Base-by-base conservation (phyloP, 495 filamentous ascomycete genomes). In the Cladorrhinum samala region DNA sequence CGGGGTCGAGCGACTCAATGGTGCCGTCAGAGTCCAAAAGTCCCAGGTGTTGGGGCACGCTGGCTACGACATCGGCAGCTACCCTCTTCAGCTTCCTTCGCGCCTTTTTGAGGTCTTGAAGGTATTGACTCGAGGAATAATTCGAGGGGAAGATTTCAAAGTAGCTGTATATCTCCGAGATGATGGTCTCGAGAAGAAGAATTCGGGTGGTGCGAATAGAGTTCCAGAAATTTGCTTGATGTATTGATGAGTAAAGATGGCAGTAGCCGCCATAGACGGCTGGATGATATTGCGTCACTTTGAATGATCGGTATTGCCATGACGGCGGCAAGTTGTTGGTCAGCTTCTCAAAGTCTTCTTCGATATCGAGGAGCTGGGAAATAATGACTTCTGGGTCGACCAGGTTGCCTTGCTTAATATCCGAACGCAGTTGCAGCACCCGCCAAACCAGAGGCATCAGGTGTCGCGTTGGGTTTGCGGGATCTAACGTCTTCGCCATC, bases 181-280 rank as follows among this genome's bases (percentile, higher is more conserved):
- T 52, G 13, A 83, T 77, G 17, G 77, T 76, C 49, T 83, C 78
- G 54, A 77, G 77, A 38, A 81, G 60, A n/a, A 84, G 58, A 48
- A 85, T 79, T 16, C 80, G 76, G 9, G 74, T 70, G 27, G 72
- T 73, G 24, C 81, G 78, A 49, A 83, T 77, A 30, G 73, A 69
- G 54, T 83, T 84, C 75, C 77, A 83, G 7, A 76, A 57, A n/a
- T 72, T 72, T 45, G 71, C 71, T 21, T 75, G 63, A 74, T 75
- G 78, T n/a, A 75, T 62, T 14, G 72, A 74, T 0, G 63, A 57
- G 58, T 85, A 85, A 20, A 77, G 62, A 53, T 84, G 77, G 57
- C 79, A 83, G 46, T 68, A 66, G 38, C 73, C 68, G 52, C 70
- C 70, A 50, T 75, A 78, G 21, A 77, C 62, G 25, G 71, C 66